Conservation (phyloP, 164 flowering plant species). For the Taxillus chinensis region DNA sequence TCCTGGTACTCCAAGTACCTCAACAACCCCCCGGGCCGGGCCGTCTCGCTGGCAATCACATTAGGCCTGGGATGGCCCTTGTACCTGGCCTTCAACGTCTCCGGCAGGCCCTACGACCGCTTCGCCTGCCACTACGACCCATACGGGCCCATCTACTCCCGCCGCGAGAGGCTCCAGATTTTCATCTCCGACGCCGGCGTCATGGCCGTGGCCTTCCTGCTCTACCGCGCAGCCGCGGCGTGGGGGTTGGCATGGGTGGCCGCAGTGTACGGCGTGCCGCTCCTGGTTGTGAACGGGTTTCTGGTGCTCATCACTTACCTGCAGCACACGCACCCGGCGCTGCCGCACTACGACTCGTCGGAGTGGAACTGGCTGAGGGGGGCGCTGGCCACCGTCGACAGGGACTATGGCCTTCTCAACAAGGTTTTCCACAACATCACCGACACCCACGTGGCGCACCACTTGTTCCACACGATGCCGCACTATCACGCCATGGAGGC, state of each 20-base stretch:
- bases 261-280: background rate
- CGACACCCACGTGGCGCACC: slow-evolving; percentile 4
- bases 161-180: background rate
- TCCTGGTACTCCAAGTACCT: slow-evolving; percentile 1
- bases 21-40: slow-evolving; percentile 2
- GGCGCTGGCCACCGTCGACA: slow-evolving; percentile 4
- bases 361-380: slow-evolving; percentile 8
- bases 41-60: background rate
- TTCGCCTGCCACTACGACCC: slow-evolving; percentile 3
- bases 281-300: slow-evolving; percentile 1
- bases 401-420: slow-evolving; percentile 2
- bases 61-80: slow-evolving; percentile 4
- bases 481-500: slow-evolving; percentile 7
- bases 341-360: slow-evolving; percentile 4
- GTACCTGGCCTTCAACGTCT: slow-evolving; percentile 5
- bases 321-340: slow-evolving; percentile 5
- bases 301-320: slow-evolving; percentile 4
- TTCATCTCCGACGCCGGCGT: slow-evolving; percentile 3
- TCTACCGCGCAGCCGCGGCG: background rate
- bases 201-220: background rate
- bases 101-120: slow-evolving; percentile 3
- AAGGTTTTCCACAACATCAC: slow-evolving; percentile 4
- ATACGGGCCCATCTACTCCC: slow-evolving; percentile 1
- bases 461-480: slow-evolving; percentile 2
- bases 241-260: background rate